phyloP scores from a whole-genome alignment of 768 basidiomycete genomes.

The Dendrothele bispora region DNA sequence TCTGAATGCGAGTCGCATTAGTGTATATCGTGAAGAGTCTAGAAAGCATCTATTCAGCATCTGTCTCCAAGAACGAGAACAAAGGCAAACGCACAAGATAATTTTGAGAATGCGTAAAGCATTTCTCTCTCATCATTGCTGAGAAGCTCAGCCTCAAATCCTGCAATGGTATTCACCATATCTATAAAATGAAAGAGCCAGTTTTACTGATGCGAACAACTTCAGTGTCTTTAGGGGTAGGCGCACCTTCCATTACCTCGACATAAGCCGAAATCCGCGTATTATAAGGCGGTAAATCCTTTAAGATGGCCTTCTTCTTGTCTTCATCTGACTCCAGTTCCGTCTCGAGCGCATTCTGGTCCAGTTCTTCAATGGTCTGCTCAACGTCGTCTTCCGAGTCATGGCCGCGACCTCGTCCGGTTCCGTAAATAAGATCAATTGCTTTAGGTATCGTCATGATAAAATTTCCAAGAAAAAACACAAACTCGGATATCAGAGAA shows the following conservation, averaged over 20 bases:
- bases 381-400: too few relatives aligned
- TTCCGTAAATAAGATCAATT: too few relatives aligned
- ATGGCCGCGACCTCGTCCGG: too few relatives aligned
- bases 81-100: background rate
- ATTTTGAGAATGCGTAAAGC: background rate
- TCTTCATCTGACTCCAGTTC: too few relatives aligned
- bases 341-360: too few relatives aligned
- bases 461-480: too few relatives aligned
- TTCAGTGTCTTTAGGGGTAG: background rate
- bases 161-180: constrained; percentile 1
- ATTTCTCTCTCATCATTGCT: background rate
- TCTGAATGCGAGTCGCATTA: constrained; percentile 1
- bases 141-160: constrained; percentile 1
- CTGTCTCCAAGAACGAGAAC: background rate
- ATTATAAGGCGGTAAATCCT: background rate
- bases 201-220: background rate
- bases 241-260: constrained; percentile 4
- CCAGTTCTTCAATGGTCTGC: too few relatives aligned
- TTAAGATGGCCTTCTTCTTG: too few relatives aligned
- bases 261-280: constrained; percentile 2
- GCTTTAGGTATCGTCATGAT: too few relatives aligned
- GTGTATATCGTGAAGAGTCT: constrained; percentile 6
- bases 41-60: background rate
- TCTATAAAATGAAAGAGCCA: background rate
- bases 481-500: too few relatives aligned